phyloP scores from a whole-genome alignment of 2,329 filamentous ascomycete genomes.

The Phaeoacremonium minimum region DNA sequence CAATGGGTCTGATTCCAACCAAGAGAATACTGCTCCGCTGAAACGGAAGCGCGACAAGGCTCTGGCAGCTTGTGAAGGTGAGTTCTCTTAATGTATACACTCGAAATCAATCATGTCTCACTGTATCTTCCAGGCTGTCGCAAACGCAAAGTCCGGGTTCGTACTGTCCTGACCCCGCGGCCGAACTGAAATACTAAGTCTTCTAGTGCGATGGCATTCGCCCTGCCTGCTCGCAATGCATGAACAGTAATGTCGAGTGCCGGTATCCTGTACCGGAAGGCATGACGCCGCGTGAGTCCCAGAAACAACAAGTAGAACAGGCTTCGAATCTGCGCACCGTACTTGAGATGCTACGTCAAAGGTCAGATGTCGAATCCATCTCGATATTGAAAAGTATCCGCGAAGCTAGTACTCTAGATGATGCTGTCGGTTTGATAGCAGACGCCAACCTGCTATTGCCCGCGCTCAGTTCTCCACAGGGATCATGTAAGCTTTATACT shows the following conservation, averaged over 20 bases:
- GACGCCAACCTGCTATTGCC: background rate
- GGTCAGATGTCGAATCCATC: background rate
- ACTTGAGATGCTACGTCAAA: slow-evolving; percentile 1
- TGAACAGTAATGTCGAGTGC: background rate
- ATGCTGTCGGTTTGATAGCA: slow-evolving; percentile 1
- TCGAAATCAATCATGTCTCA: too few species aligned
- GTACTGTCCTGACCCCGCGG: too few species aligned
- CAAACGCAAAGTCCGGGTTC: slow-evolving; percentile 6
- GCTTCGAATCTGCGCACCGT: slow-evolving; percentile 1
- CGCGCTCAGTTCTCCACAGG: background rate
- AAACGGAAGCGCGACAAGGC: slow-evolving; percentile 3
- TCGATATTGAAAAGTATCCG: slow-evolving; percentile 1
- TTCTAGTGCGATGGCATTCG: slow-evolving; percentile 7
- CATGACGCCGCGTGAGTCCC: slow-evolving; percentile 4
- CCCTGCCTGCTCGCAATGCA: slow-evolving; percentile 4
- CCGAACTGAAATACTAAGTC: too few species aligned
- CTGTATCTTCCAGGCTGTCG: slow-evolving; percentile 6
- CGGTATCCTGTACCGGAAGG: slow-evolving; percentile 4
- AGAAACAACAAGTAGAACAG: background rate
- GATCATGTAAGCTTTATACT: too few species aligned
- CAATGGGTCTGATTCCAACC: too few species aligned
- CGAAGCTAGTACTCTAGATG: slow-evolving; percentile 1
- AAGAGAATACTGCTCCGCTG: too few species aligned
- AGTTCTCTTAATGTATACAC: too few species aligned
- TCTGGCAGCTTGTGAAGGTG: slow-evolving; percentile 4